A percentile compares a stretch with the other conserved stretches of the same genome.
phyloP scores from a whole-genome alignment of 768 basidiomycete genomes.

The Rickenella mellea region DNA sequence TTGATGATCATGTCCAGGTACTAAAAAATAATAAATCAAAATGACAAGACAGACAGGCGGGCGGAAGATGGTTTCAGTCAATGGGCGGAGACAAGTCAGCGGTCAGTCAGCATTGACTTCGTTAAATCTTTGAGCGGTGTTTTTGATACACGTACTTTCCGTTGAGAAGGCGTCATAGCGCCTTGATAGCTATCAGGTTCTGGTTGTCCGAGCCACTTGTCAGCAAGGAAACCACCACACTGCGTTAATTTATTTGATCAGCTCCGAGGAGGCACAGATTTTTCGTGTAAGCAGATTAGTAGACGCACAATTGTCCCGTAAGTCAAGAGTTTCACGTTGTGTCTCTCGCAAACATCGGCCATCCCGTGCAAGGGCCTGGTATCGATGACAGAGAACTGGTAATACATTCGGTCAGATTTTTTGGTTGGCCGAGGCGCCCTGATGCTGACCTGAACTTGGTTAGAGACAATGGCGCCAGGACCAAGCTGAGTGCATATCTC shows the following conservation, averaged over 20 bases:
- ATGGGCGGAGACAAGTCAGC: not conserved
- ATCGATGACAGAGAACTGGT: constrained; percentile 75
- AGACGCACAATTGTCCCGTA: constrained; percentile 69
- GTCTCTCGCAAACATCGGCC: constrained; percentile 66
- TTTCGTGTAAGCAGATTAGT: not conserved
- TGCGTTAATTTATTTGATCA: constrained; percentile 21
- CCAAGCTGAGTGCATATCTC: constrained; percentile 74
- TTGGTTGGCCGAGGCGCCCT: not conserved
- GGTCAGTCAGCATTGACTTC: too few species aligned
- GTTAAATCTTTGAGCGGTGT: too few species aligned
- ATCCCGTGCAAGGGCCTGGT: constrained; percentile 69
- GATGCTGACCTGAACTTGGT: constrained; percentile 64
- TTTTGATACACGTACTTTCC: constrained; percentile 65
- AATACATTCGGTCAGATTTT: not conserved
- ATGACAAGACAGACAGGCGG: constrained; percentile 2
- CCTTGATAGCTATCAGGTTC: constrained; percentile 67
- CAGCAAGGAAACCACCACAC: constrained; percentile 80
- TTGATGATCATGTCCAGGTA: constrained; percentile 77
- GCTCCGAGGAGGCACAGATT: not conserved
- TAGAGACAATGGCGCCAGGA: constrained; percentile 63
- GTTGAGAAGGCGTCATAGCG: constrained; percentile 68
- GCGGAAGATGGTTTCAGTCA: not conserved
- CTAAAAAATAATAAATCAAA: constrained; percentile 29
- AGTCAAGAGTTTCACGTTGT: constrained; percentile 65
- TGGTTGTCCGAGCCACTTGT: constrained; percentile 57